Percentiles rank a stretch among this genome's conserved stretches.
phyloP scores from a whole-genome alignment of 106 monocot genomes.

The Dioscorea zingiberensis region DNA sequence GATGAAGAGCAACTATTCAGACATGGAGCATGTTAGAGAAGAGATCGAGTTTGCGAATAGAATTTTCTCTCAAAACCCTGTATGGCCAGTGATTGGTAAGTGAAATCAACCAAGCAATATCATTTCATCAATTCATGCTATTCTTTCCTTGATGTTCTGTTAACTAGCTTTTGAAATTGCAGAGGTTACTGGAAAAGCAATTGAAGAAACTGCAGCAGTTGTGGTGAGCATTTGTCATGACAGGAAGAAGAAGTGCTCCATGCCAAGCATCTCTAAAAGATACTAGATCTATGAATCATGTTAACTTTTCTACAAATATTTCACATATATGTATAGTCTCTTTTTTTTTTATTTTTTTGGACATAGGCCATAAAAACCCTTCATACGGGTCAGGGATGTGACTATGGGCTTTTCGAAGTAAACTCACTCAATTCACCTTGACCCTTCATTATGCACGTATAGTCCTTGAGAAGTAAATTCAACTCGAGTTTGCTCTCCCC shows the following conservation, averaged over 20 bases:
- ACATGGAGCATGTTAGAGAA: constrained; percentile 70
- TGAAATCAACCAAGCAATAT: too few species aligned
- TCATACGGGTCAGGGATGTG: too few species aligned
- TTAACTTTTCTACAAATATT: neutral
- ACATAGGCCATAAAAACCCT: too few species aligned
- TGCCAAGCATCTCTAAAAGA: constrained; percentile 73
- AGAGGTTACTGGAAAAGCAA: constrained; percentile 91
- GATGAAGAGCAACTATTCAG: constrained; percentile 66
- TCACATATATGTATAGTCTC: neutral
- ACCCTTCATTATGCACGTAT: too few species aligned
- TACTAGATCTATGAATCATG: constrained; percentile 21
- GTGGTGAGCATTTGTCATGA: constrained; percentile 77
- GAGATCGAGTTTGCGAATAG: constrained; percentile 65
- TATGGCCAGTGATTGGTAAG: constrained; percentile 89
- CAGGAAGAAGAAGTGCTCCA: constrained; percentile 54
- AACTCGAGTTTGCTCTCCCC: too few species aligned
- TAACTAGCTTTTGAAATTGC: constrained; percentile 17
- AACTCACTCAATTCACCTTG: too few species aligned
- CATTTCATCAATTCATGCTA: neutral
- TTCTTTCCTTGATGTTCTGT: constrained; percentile 3
- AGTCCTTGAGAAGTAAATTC: too few species aligned
- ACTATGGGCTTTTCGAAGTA: too few species aligned
- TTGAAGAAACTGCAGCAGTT: constrained; percentile 89
- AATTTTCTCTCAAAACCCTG: constrained; percentile 59
- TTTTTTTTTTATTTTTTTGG: too few species aligned